Base-by-base conservation (phyloP, 2,329 filamentous ascomycete genomes). In the Penicillium carneum region DNA sequence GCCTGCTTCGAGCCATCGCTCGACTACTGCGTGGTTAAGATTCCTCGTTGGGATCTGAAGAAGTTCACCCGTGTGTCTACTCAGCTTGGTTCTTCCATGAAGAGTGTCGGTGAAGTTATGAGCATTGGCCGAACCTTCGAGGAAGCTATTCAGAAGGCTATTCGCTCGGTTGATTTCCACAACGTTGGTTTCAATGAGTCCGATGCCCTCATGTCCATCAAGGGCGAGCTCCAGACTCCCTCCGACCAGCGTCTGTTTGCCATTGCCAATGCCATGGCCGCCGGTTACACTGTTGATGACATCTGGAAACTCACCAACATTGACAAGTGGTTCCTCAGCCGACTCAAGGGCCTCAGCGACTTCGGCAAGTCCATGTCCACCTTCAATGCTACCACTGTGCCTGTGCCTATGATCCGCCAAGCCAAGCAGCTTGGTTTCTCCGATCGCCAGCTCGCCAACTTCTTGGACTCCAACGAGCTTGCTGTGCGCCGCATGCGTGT, bases 61-160 rank as follows among this genome's bases (percentile, higher is more conserved):
- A 99, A 99, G 82, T 99, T 99, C 80, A 96, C 92, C 31, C 89
- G 95, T 68, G 95, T 98, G 23, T 98, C 94, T 4, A 98, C 93
- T 1, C 90, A 96, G 74, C 89, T 99, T 26, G 94, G 93, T 33
- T 98, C 95, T 3, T 97, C 94, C 12, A 99, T 99, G 95, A 99
- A 98, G 89, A 97, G 92, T 86, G 93, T 99, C 55, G 95, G 95
- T 74, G 95, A 99, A 78, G 95, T 99, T 68, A 98, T 99, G 95
- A 94, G 91, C 73, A 97, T 99, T 69, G 95, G 95, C 59, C 85
- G 95, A 68, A 96, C 91, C 0, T 99, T 99, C 71, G 95, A 99
- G 79, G 95, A 99, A 80, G 95, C 95, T 9, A 97, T 99, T 43
- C 95, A 99, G 73, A 99, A 98, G 80, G 95, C 95, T 20, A 99